phyloP scores from a whole-genome alignment of 768 basidiomycete species.

The Leucocoprinus birnbaumii region DNA sequence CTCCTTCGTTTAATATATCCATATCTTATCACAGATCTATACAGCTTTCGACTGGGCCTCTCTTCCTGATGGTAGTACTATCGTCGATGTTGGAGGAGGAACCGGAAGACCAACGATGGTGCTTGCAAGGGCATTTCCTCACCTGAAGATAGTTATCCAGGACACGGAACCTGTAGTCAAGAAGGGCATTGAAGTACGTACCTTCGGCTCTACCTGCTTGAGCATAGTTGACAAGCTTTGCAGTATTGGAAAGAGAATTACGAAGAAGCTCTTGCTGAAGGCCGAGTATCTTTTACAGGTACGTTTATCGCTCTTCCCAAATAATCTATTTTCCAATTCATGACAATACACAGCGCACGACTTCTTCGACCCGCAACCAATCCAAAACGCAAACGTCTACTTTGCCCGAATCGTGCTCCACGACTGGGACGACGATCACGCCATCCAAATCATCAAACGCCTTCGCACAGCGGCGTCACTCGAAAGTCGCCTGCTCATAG shows the following conservation, averaged over 20 bases:
- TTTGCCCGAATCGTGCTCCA: conserved; percentile 71
- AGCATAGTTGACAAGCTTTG: conserved; percentile 54
- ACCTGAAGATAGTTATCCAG: conserved; percentile 55
- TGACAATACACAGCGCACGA: conserved; percentile 52
- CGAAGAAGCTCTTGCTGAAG: conserved; percentile 52
- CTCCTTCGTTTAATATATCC: background rate
- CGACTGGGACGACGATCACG: conserved; percentile 71
- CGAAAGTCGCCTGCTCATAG: conserved; percentile 62
- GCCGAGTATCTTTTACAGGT: background rate
- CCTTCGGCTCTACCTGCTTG: background rate
- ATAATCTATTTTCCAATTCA: background rate
- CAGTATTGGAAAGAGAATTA: conserved; percentile 48
- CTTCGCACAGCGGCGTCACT: conserved; percentile 46
- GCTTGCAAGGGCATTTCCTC: conserved; percentile 33
- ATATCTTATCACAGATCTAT: background rate
- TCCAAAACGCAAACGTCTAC: conserved; percentile 56
- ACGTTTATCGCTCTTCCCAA: background rate
- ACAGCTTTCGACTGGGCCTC: conserved; percentile 62
- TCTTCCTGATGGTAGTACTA: conserved; percentile 45
- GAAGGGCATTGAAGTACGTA: conserved; percentile 36
- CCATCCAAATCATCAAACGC: conserved; percentile 40
- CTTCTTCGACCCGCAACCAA: conserved; percentile 68
- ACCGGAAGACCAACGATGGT: conserved; percentile 49
- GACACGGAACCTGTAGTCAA: conserved; percentile 55
- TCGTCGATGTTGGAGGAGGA: conserved; percentile 73